A percentile compares a stretch with the other conserved stretches of the same genome.
phyloP scores from a whole-genome alignment of 176 grass and related monocot genomes.

The Microstegium vimineum region DNA sequence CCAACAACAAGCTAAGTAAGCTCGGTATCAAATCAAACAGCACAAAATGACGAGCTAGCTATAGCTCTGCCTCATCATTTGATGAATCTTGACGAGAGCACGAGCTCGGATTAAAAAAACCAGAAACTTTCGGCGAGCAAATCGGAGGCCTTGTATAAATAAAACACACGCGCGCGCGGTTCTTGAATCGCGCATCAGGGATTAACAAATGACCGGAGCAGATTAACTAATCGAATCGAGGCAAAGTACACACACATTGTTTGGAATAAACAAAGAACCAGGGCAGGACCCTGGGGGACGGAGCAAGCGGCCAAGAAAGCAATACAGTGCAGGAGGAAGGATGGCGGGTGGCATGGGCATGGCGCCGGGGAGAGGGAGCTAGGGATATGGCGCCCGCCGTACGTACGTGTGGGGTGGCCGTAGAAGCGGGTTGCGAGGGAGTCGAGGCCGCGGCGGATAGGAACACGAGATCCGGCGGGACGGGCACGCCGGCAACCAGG shows the following conservation, averaged over 20 bases:
- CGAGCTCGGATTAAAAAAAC: slow-evolving; percentile 26
- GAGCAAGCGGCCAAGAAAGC: neutral
- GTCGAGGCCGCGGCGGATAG: slow-evolving; percentile 65
- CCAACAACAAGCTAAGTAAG: too few relatives aligned
- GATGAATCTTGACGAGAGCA: neutral
- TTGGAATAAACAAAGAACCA: slow-evolving; percentile 43
- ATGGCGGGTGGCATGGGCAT: neutral
- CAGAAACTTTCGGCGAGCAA: slow-evolving; percentile 9
- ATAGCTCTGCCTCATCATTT: neutral
- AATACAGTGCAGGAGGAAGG: neutral
- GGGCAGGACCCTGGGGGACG: neutral
- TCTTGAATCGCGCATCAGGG: slow-evolving; percentile 28
- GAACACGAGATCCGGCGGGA: slow-evolving; percentile 73
- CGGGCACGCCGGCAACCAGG: slow-evolving; percentile 65
- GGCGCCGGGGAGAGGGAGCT: neutral
- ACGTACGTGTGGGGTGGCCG: slow-evolving; percentile 53
- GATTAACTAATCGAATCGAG: slow-evolving; percentile 31
- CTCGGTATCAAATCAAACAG: neutral
- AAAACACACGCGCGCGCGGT: neutral
- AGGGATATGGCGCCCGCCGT: neutral
- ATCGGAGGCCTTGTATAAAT: neutral
- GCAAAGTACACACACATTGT: slow-evolving; percentile 42
- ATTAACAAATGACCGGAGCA: slow-evolving; percentile 42
- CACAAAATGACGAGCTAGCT: neutral
- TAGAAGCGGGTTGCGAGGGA: slow-evolving; percentile 62